Conservation (phyloP, 768 basidiomycete genomes). For the Kwoniella botswanensis region DNA sequence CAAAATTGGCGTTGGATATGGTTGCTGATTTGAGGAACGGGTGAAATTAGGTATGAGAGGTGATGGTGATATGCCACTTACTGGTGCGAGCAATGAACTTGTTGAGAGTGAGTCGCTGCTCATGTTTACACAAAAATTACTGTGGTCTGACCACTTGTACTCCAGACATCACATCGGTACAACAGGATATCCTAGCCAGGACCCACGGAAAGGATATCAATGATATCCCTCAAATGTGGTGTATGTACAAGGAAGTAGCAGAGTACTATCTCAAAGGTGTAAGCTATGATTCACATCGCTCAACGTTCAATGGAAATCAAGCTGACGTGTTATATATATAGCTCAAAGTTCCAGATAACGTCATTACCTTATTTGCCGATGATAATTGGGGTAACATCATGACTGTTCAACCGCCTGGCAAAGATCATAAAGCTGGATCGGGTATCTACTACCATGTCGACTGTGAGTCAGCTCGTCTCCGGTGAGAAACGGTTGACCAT, state of each 20-base stretch:
- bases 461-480: slow-evolving; percentile 16
- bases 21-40: background rate
- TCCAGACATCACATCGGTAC: slow-evolving; percentile 65
- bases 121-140: too few relatives aligned
- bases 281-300: slow-evolving; percentile 2
- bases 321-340: slow-evolving; percentile 11
- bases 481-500: slow-evolving; percentile 29
- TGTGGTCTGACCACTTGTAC: slow-evolving; percentile 56
- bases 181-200: slow-evolving; percentile 66
- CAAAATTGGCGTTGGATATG: background rate
- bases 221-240: slow-evolving; percentile 70
- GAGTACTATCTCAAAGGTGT: slow-evolving; percentile 63
- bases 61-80: slow-evolving; percentile 57
- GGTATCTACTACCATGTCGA: slow-evolving; percentile 72
- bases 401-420: slow-evolving; percentile 64
- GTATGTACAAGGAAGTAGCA: slow-evolving; percentile 67
- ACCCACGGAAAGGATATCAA: slow-evolving; percentile 61
- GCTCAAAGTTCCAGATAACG: slow-evolving; percentile 44
- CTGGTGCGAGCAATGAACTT: slow-evolving; percentile 44
- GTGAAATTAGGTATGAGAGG: slow-evolving; percentile 69
- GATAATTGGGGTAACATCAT: slow-evolving; percentile 79
- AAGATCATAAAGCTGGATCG: slow-evolving; percentile 69
- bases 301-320: background rate
- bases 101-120: slow-evolving; percentile 36
- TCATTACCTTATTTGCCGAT: slow-evolving; percentile 61